Conservation (phyloP, 208 protist species). For the Acanthamoeba divionensis region DNA sequence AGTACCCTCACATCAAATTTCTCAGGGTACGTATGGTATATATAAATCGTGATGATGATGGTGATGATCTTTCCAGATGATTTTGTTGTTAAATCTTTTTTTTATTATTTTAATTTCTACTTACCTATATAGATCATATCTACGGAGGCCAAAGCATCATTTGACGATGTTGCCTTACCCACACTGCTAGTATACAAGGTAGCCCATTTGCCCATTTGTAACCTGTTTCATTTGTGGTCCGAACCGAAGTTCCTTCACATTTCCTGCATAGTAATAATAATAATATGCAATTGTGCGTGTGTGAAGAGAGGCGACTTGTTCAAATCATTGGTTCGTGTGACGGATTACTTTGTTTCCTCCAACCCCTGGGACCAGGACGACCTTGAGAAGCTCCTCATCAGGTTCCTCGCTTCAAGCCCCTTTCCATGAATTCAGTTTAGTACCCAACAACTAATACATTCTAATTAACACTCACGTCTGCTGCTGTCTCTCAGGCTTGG, state of each 20-base stretch:
- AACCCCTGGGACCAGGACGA: slow-evolving; percentile 16
- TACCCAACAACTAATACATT: too few relatives aligned
- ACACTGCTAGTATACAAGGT: slow-evolving; percentile 32
- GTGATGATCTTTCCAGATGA: too few relatives aligned
- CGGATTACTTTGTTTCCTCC: not conserved
- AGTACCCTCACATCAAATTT: slow-evolving; percentile 34
- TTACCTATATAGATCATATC: slow-evolving; percentile 26
- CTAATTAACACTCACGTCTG: too few relatives aligned
- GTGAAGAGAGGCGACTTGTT: not conserved
- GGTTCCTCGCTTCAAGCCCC: too few relatives aligned
- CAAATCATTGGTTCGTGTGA: not conserved
- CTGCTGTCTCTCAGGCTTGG: too few relatives aligned
- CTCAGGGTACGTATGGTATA: not conserved
- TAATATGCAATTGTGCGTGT: not conserved
- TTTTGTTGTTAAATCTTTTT: too few relatives aligned
- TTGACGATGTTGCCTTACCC: not conserved
- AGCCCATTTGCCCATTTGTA: too few relatives aligned
- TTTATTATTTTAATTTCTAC: too few relatives aligned
- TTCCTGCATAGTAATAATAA: not conserved
- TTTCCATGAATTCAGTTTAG: too few relatives aligned
- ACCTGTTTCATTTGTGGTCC: not conserved
- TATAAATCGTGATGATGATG: not conserved
- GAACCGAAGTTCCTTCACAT: not conserved
- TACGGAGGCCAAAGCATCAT: slow-evolving; percentile 5
- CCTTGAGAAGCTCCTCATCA: not conserved